Conservation (phyloP, 2,329 filamentous ascomycete species). For the Monosporascus sp. region DNA sequence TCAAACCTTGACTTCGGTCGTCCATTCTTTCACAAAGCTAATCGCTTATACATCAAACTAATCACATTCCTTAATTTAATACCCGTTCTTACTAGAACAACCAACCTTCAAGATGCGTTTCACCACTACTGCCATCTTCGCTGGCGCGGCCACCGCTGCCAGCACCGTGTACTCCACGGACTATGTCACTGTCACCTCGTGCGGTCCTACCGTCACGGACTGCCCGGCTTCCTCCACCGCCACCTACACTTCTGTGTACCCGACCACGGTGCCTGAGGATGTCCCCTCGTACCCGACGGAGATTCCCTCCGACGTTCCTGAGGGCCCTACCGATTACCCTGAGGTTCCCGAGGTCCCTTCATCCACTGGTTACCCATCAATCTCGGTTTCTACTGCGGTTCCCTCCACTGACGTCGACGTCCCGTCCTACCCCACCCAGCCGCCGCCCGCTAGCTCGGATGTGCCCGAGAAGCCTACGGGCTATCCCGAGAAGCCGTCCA, state of each 20-base stretch:
- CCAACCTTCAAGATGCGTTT: slow-evolving; percentile 57
- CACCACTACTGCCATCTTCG: slow-evolving; percentile 47
- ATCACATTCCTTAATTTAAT: slow-evolving; percentile 30
- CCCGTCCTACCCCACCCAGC: slow-evolving; percentile 16
- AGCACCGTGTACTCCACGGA: slow-evolving; percentile 53
- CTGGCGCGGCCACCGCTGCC: slow-evolving; percentile 38
- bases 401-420: slow-evolving; percentile 2
- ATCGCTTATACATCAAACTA: slow-evolving; percentile 15
- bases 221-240: slow-evolving; percentile 46
- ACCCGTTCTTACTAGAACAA: slow-evolving; percentile 27
- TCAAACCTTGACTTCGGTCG: slow-evolving; percentile 50
- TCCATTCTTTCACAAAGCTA: slow-evolving; percentile 48
- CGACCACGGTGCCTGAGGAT: slow-evolving; percentile 23
- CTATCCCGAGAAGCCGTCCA: slow-evolving; percentile 8
- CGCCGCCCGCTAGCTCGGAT: neutral
- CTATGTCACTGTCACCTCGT: slow-evolving; percentile 58
- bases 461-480: neutral
- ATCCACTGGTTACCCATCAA: slow-evolving; percentile 18
- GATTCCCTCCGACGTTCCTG: slow-evolving; percentile 3
- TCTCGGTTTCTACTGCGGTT: slow-evolving; percentile 38
- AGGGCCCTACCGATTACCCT: neutral
- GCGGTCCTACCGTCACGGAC: slow-evolving; percentile 56
- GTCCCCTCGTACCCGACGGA: slow-evolving; percentile 7
- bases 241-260: slow-evolving; percentile 39
- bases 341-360: neutral